phyloP scores from a whole-genome alignment of 108 stramenopile species.

The Cyclotella kingstonii region DNA sequence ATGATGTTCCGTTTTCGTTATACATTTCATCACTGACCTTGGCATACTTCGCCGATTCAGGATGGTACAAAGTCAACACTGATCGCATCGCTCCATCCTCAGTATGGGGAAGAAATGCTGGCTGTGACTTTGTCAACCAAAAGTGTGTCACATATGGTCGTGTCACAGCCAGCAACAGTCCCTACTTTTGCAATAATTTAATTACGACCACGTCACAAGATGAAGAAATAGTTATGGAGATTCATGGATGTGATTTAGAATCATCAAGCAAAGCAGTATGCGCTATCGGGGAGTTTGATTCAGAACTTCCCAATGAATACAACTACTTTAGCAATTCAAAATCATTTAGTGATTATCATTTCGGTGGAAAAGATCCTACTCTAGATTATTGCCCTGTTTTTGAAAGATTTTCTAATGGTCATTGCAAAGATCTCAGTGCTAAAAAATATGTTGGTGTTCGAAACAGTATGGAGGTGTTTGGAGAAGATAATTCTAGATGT shows the following conservation, averaged over 20 bases:
- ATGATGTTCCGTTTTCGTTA: conserved; percentile 56
- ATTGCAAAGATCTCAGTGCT: conserved; percentile 46
- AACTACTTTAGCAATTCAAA: conserved; percentile 64
- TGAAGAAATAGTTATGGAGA: conserved; percentile 30
- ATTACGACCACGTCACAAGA: conserved; percentile 11
- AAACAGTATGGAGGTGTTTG: conserved; percentile 59
- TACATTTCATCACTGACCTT: conserved; percentile 73
- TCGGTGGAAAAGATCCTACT: conserved; percentile 69
- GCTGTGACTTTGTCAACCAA: conserved; percentile 73
- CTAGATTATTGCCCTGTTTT: conserved; percentile 86
- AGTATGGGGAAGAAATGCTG: conserved; percentile 80
- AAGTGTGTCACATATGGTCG: conserved; percentile 65
- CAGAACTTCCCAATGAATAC: conserved; percentile 62
- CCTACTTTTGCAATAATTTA: conserved; percentile 76
- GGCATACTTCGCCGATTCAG: conserved; percentile 82
- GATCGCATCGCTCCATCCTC: conserved; percentile 51
- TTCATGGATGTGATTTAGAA: conserved; percentile 78
- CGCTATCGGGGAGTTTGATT: conserved; percentile 65
- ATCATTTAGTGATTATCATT: conserved; percentile 28
- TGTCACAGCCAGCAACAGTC: conserved; percentile 54
- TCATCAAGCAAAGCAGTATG: conserved; percentile 78
- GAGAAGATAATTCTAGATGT: conserved; percentile 70
- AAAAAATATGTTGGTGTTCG: conserved; percentile 42
- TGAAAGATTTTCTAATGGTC: conserved; percentile 62
- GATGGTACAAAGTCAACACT: conserved; percentile 82